These are phyloP conservation scores for Candida sp. DNA, from an alignment of 1,139 yeast species.

Conservation along the genomic window DNA sequence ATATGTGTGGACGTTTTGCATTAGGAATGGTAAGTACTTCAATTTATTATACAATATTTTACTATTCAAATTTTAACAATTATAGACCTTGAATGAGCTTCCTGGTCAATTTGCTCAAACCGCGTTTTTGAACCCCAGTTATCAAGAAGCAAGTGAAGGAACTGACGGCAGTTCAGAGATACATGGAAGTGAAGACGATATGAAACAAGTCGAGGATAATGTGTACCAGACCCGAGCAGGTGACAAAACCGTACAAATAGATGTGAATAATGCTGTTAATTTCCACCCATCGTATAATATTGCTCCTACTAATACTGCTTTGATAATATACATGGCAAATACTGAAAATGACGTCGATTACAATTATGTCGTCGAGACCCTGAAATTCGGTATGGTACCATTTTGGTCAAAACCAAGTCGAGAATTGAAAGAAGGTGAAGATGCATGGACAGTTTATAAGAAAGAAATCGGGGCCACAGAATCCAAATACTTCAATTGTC, in stretches of 20 bases:
- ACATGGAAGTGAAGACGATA: conserved; percentile 3
- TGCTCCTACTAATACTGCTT: conserved; percentile 37
- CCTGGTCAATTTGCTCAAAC: conserved; percentile 27
- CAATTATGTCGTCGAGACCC: conserved; percentile 29
- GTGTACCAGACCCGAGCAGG: conserved; percentile 6
- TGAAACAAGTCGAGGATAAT: conserved; percentile 4
- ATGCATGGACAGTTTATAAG: conserved; percentile 13
- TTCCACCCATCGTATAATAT: conserved; percentile 33
- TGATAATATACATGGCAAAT: conserved; percentile 24
- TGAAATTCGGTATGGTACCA: conserved; percentile 43
- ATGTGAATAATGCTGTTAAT: conserved; percentile 6
- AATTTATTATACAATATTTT: background rate
- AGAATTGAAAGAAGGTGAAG: conserved; percentile 11
- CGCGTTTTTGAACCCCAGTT: conserved; percentile 7
- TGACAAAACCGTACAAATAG: conserved; percentile 2
- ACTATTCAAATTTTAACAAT: conserved; percentile 10
- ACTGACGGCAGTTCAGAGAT: conserved; percentile 4
- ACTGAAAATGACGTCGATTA: conserved; percentile 5
- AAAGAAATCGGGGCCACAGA: conserved; percentile 30
- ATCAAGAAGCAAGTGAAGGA: background rate
- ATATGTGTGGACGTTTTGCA: conserved; percentile 47
- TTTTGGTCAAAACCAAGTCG: conserved; percentile 37
- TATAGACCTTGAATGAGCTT: conserved; percentile 24
- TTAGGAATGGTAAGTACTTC: conserved; percentile 35
- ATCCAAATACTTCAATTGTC: conserved; percentile 54